Conservation (phyloP, 2,329 filamentous ascomycete species). For the Fusarium sp. region DNA sequence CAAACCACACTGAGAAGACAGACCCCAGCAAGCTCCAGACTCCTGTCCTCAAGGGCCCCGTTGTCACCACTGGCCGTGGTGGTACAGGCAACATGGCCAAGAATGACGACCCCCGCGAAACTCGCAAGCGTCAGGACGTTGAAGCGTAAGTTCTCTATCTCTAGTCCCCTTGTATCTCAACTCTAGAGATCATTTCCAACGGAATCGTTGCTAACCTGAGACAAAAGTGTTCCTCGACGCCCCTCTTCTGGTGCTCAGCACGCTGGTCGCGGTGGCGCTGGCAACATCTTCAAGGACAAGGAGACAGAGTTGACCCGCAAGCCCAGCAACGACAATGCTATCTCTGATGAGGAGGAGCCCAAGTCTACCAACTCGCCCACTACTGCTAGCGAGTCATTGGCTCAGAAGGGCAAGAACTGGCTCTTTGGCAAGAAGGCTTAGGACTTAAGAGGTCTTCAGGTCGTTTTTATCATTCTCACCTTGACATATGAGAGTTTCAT, state of each 20-base stretch:
- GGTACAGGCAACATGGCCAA: slow-evolving; percentile 89
- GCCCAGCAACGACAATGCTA: slow-evolving; percentile 50
- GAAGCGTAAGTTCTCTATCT: slow-evolving; percentile 66
- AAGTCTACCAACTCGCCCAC: slow-evolving; percentile 5
- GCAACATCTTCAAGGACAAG: slow-evolving; percentile 72
- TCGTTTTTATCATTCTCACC: background rate
- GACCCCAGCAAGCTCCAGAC: slow-evolving; percentile 78
- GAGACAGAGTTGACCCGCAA: slow-evolving; percentile 53
- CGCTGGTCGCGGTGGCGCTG: slow-evolving; percentile 80
- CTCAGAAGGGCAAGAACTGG: slow-evolving; percentile 62
- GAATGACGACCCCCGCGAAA: slow-evolving; percentile 77
- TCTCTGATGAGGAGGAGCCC: slow-evolving; percentile 41
- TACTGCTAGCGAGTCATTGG: slow-evolving; percentile 42
- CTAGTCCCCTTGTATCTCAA: background rate
- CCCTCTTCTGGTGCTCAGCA: slow-evolving; percentile 71
- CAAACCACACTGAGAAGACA: slow-evolving; percentile 63
- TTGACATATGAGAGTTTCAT: background rate
- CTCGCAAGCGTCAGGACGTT: slow-evolving; percentile 86
- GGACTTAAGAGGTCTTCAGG: slow-evolving; percentile 3
- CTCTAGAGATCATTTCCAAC: background rate
- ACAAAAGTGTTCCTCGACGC: slow-evolving; percentile 64
- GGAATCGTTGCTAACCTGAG: slow-evolving; percentile 10
- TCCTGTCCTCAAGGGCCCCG: slow-evolving; percentile 83
- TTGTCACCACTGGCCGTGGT: slow-evolving; percentile 90
- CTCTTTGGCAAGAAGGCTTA: slow-evolving; percentile 63